A percentile compares a stretch with the other conserved stretches of the same genome.
Evolutionary conservation across 169 alveolate species (phyloP).

Genomic region (Eimeria tenella): DNA sequence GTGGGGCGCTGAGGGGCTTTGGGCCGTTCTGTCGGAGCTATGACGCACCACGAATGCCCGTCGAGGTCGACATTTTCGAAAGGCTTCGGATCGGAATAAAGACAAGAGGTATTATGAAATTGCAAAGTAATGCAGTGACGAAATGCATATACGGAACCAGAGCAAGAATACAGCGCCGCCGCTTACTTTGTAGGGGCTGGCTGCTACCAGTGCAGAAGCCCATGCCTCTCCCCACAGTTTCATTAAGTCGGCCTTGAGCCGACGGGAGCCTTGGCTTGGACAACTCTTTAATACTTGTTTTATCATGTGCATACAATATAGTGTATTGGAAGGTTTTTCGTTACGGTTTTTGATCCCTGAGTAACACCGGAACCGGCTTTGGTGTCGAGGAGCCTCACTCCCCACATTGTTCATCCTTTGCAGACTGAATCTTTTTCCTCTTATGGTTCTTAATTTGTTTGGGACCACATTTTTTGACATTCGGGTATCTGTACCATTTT

Average conservation of each 20-base stretch:
- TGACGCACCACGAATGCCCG: slow-evolving; percentile 65
- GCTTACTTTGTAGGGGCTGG: slow-evolving; percentile 25
- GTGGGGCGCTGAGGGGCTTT: slow-evolving; percentile 10
- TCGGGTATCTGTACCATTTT: too few relatives aligned
- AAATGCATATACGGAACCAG: too few relatives aligned
- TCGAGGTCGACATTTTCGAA: slow-evolving; percentile 57
- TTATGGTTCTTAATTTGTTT: too few relatives aligned
- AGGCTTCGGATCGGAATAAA: background rate
- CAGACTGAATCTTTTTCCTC: too few relatives aligned
- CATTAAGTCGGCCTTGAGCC: background rate
- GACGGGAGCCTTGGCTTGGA: background rate
- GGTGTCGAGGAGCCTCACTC: too few relatives aligned
- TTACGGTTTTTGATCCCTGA: background rate
- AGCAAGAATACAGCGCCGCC: background rate
- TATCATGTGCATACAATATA: too few relatives aligned
- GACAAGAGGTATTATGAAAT: background rate
- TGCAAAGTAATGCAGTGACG: background rate
- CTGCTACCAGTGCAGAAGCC: slow-evolving; percentile 5
- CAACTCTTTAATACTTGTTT: too few relatives aligned
- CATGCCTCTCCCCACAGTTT: slow-evolving; percentile 45
- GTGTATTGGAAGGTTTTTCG: background rate
- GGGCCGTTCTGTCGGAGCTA: background rate
- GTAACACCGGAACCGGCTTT: too few relatives aligned
- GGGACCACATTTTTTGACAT: too few relatives aligned
- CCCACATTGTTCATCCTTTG: too few relatives aligned